A percentile compares a stretch with the other conserved stretches of the same genome.
phyloP scores from a whole-genome alignment of 2,329 filamentous ascomycete species.

The Colletotrichum musicola region DNA sequence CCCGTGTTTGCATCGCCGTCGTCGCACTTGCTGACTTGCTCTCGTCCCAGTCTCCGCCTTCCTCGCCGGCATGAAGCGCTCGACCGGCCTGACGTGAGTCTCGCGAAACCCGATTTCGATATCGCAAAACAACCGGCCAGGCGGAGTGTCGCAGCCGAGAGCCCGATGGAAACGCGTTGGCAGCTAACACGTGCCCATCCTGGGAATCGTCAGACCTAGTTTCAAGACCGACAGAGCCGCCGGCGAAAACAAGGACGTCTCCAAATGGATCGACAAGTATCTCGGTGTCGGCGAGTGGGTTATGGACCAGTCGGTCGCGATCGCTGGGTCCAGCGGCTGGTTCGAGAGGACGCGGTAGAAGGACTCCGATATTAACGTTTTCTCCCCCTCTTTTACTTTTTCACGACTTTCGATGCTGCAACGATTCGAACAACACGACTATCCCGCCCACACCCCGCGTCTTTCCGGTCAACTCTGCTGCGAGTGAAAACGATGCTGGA shows the following conservation, averaged over 20 bases:
- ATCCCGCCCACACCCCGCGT: not conserved
- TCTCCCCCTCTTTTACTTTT: not conserved
- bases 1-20: not conserved
- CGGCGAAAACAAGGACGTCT: slow-evolving; percentile 82
- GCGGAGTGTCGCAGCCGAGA: too few relatives aligned
- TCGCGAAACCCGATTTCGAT: not conserved
- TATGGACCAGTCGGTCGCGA: slow-evolving; percentile 96
- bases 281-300: slow-evolving; percentile 96
- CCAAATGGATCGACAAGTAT: slow-evolving; percentile 93
- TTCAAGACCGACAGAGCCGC: slow-evolving; percentile 88
- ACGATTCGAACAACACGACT: slow-evolving; percentile 1
- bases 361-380: not conserved
- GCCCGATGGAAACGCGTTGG: not conserved
- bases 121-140: not conserved
- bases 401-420: slow-evolving; percentile 9
- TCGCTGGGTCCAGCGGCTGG: slow-evolving; percentile 88
- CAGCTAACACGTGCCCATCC: slow-evolving; percentile 60
- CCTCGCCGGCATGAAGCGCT: slow-evolving; percentile 96
- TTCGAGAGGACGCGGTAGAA: slow-evolving; percentile 88
- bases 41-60: slow-evolving; percentile 85
- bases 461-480: not conserved
- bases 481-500: not conserved
- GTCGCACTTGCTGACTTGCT: slow-evolving; percentile 16
- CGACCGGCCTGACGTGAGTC: slow-evolving; percentile 96
- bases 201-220: slow-evolving; percentile 72